Conservation (phyloP, 1,139 yeast species). For the Pichia sp. region DNA sequence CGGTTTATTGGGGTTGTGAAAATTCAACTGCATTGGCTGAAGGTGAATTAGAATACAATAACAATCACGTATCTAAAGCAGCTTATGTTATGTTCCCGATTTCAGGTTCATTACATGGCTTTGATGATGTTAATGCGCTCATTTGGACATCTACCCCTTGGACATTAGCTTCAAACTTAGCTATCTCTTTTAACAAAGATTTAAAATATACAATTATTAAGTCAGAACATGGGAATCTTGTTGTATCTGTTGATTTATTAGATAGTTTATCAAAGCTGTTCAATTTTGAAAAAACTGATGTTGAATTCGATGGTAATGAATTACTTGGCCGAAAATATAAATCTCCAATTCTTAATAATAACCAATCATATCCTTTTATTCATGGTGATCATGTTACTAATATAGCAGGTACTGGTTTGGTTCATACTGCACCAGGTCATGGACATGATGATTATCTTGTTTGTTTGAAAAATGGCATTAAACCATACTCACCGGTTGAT, state of each 20-base stretch:
- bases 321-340: slow-evolving; percentile 43
- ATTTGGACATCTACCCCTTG: slow-evolving; percentile 99
- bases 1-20: slow-evolving; percentile 97
- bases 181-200: slow-evolving; percentile 63
- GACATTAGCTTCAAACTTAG: slow-evolving; percentile 87
- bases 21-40: slow-evolving; percentile 93
- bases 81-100: slow-evolving; percentile 64
- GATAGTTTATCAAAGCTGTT: slow-evolving; percentile 12
- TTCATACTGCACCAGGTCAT: slow-evolving; percentile 97
- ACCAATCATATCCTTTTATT: slow-evolving; percentile 47
- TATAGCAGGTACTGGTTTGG: slow-evolving; percentile 87
- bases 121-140: slow-evolving; percentile 28
- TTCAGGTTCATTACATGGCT: neutral
- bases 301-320: slow-evolving; percentile 37
- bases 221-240: slow-evolving; percentile 35
- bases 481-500: slow-evolving; percentile 73
- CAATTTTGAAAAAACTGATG: slow-evolving; percentile 17
- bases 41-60: slow-evolving; percentile 86
- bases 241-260: slow-evolving; percentile 46
- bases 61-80: slow-evolving; percentile 64
- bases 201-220: slow-evolving; percentile 52
- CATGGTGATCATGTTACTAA: slow-evolving; percentile 80
- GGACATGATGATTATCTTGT: slow-evolving; percentile 88
- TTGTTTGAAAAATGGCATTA: slow-evolving; percentile 53
- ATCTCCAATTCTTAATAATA: slow-evolving; percentile 42